Evolutionary conservation across 768 basidiomycete genomes (phyloP).

Genomic region (Calocybe cyanea): DNA sequence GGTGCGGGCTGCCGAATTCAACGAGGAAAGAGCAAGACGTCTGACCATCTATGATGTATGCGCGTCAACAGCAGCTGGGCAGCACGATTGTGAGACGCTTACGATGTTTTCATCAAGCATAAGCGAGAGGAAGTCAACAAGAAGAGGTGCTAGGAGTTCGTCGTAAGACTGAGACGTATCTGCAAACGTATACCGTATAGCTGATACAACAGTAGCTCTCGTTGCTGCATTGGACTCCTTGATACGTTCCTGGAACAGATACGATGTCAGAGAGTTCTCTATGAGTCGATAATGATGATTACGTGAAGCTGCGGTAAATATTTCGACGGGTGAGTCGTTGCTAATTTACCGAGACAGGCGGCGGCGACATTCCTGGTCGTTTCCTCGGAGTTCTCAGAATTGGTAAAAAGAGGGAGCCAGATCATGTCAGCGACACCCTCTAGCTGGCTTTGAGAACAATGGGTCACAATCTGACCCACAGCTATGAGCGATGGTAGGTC

Average conservation of each 20-base stretch:
- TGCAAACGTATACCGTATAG: slow-evolving; percentile 91
- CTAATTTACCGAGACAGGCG: slow-evolving; percentile 93
- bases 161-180: slow-evolving; percentile 86
- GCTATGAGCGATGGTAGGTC: neutral
- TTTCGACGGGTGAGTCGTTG: slow-evolving; percentile 83
- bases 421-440: slow-evolving; percentile 85
- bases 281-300: slow-evolving; percentile 20
- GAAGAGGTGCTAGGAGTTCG: slow-evolving; percentile 80
- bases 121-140: slow-evolving; percentile 87
- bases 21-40: slow-evolving; percentile 80
- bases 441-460: slow-evolving; percentile 80
- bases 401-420: slow-evolving; percentile 90
- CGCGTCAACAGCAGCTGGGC: neutral
- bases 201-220: slow-evolving; percentile 86
- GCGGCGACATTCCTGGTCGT: slow-evolving; percentile 92
- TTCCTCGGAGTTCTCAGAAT: slow-evolving; percentile 87
- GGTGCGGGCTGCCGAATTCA: slow-evolving; percentile 93
- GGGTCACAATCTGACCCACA: slow-evolving; percentile 72
- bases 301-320: slow-evolving; percentile 94
- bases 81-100: slow-evolving; percentile 24
- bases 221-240: slow-evolving; percentile 65
- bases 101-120: slow-evolving; percentile 90
- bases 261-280: slow-evolving; percentile 1
- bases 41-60: slow-evolving; percentile 67
- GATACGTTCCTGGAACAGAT: slow-evolving; percentile 51